Evolutionary conservation across 2,329 filamentous ascomycete genomes (phyloP), one percentile per base, ranked within the genome.

Genomic region (Chaetomiaceae sp.): DNA sequence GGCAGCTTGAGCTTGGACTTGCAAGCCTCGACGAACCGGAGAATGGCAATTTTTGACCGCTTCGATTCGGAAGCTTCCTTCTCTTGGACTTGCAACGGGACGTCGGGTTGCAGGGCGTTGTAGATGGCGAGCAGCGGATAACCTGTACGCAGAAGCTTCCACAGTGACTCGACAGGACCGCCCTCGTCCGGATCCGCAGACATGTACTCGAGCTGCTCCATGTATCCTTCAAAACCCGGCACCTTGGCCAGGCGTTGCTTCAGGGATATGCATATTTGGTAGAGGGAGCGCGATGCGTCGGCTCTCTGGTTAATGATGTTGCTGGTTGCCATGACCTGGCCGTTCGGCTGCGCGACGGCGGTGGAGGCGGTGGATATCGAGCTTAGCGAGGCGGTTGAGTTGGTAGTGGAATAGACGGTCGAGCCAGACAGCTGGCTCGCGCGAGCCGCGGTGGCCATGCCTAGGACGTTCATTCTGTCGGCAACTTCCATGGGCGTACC

Each of bases 261-360:
- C 51, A 97, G 74, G 44, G 84, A 82, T 56, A 95, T 78, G 65
- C 93, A 97, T 65, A 95, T 95, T 67, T 97, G 91, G 67, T 95
- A 98, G 19, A 98, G 79, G 10, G 90, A 96, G 49, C 84, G 79
- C 46, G 87, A 88, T 55, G 93, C 90, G 65, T 95, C 90, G 64
- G 90, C 93, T 64, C 88, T 86, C 67, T 91, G 87, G 69, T 98
- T 98, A 74, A 98, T 95, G 65, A 98, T 95, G 67, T 95, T 96
- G 65, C 86, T 79, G 49, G 86, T 88, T 50, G 89, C 86, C 59
- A 88, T 71, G 51, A 90, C 78, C 50, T 79, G 79, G 37, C 81
- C 81, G 19, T 49, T 49, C 14, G 74, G 69, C 9, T 59, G 54
- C 42, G 67, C 56, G 27, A 66, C 62, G 22, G 68, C 56, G 26